Percentiles rank a stretch among this genome's conserved stretches.
These are phyloP conservation scores for Monilinia polystroma DNA, from an alignment of 2,329 filamentous ascomycete species.

Conservation along the genomic window DNA sequence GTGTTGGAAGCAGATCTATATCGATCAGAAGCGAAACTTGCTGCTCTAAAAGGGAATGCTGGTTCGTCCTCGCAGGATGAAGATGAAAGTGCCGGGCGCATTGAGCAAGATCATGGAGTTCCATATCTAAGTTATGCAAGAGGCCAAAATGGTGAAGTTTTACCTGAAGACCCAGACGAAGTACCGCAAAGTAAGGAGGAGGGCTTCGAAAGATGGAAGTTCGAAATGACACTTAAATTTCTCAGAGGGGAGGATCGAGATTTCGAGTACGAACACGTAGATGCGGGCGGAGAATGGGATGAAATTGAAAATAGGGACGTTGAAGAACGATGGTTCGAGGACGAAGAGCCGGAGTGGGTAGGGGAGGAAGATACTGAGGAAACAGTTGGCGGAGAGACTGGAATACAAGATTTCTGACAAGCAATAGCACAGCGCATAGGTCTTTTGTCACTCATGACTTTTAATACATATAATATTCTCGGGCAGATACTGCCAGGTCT, in stretches of 20 bases:
- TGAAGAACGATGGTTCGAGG: slow-evolving; percentile 42
- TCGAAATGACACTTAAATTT: slow-evolving; percentile 41
- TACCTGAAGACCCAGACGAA: slow-evolving; percentile 39
- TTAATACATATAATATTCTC: background rate
- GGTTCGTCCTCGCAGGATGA: slow-evolving; percentile 20
- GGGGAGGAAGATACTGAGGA: slow-evolving; percentile 29
- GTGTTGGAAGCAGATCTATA: slow-evolving; percentile 42
- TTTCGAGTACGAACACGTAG: slow-evolving; percentile 39
- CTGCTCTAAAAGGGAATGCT: slow-evolving; percentile 31
- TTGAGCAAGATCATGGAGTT: slow-evolving; percentile 21
- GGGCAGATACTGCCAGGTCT: background rate
- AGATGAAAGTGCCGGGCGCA: background rate
- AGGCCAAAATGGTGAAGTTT: slow-evolving; percentile 34
- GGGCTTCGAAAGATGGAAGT: slow-evolving; percentile 40
- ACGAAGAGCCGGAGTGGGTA: slow-evolving; percentile 40
- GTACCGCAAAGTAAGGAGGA: slow-evolving; percentile 39
- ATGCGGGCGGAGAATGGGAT: slow-evolving; percentile 40
- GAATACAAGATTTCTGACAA: slow-evolving; percentile 40
- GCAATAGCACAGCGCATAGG: background rate
- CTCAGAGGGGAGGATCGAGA: slow-evolving; percentile 41
- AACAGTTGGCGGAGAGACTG: slow-evolving; percentile 37
- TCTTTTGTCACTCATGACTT: background rate
- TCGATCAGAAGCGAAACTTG: slow-evolving; percentile 41
- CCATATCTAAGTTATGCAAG: slow-evolving; percentile 35
- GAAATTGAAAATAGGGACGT: slow-evolving; percentile 38